Evolutionary conservation across 441 rosid species (phyloP).

Genomic region (Erodium moschatum): DNA sequence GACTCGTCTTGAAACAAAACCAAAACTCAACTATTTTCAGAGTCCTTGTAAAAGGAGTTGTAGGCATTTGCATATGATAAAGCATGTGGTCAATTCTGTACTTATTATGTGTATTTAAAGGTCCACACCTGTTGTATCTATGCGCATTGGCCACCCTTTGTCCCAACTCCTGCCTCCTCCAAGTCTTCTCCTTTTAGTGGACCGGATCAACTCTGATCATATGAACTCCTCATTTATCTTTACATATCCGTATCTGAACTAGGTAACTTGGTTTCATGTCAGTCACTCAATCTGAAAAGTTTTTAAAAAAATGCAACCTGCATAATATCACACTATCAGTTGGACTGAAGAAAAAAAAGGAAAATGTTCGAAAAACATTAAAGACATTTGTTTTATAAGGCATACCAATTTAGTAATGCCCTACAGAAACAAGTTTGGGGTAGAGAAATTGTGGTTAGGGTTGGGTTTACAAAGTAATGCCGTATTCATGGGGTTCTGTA

Average conservation of each 20-base stretch:
- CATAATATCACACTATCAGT: neutral
- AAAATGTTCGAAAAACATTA: neutral
- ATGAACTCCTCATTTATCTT: neutral
- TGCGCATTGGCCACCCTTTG: neutral
- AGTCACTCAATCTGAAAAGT: neutral
- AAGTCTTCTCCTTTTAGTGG: neutral
- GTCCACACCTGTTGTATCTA: neutral
- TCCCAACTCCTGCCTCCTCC: neutral
- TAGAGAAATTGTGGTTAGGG: conserved; percentile 6
- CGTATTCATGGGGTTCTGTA: neutral
- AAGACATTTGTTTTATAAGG: neutral
- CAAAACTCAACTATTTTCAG: neutral
- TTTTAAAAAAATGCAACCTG: neutral
- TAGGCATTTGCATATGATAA: neutral
- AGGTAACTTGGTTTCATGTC: conserved; percentile 1
- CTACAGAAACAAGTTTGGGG: neutral
- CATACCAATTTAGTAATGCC: neutral
- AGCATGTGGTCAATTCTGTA: neutral
- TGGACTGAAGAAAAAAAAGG: neutral
- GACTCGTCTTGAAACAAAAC: neutral
- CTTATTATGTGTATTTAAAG: neutral
- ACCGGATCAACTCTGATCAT: neutral
- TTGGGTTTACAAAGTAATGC: conserved; percentile 1
- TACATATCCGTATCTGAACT: neutral
- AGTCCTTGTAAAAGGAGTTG: neutral